Conservation (phyloP, 345 rosid species). For the Mercurialis annua region DNA sequence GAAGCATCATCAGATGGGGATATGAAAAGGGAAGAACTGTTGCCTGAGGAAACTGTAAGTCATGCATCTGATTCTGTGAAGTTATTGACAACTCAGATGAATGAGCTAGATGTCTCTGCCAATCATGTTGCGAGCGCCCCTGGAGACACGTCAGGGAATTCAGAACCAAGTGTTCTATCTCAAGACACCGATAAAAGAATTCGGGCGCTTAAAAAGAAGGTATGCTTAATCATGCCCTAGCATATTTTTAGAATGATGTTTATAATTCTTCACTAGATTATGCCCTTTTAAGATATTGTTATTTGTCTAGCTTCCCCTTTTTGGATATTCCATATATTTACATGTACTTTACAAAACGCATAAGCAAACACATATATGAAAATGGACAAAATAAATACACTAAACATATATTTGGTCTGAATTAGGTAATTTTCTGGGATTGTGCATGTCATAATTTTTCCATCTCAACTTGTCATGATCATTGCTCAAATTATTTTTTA, state of each 20-base stretch:
- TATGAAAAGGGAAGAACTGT: constrained; percentile 32
- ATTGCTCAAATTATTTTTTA: not conserved
- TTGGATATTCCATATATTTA: not conserved
- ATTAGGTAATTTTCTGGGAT: not conserved
- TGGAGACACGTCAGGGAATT: constrained; percentile 35
- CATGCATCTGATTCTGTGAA: constrained; percentile 43
- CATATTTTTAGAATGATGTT: not conserved
- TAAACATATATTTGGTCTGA: not conserved
- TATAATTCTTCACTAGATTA: not conserved
- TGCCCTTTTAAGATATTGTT: constrained; percentile 7
- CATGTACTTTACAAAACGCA: too few relatives aligned
- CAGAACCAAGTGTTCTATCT: constrained; percentile 34
- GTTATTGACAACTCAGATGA: constrained; percentile 61
- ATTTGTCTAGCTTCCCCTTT: not conserved
- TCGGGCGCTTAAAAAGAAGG: constrained; percentile 90
- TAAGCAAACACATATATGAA: too few relatives aligned
- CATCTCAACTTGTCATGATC: not conserved
- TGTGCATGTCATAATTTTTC: not conserved
- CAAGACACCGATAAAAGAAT: constrained; percentile 78
- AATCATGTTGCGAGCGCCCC: constrained; percentile 32
- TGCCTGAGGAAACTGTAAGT: constrained; percentile 25
- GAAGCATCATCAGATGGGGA: constrained; percentile 44
- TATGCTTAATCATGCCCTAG: constrained; percentile 27
- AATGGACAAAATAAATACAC: not conserved
- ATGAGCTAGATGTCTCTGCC: constrained; percentile 56